Base-by-base conservation (phyloP, 345 rosid species). In the Hibiscus tridactylites region DNA sequence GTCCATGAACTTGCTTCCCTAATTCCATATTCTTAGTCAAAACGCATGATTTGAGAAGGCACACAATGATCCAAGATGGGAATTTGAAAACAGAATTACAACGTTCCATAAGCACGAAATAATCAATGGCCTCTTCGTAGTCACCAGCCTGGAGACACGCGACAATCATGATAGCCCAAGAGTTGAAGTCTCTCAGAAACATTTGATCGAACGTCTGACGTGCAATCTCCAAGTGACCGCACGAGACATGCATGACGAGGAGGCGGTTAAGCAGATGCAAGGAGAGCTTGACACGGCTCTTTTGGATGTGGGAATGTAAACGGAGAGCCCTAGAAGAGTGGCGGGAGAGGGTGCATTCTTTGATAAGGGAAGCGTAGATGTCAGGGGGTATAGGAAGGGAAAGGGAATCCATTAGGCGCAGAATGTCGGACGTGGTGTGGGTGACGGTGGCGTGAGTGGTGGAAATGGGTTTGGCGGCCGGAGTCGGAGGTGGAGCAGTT, bases 1-100 rank as follows among this genome's bases (percentile, higher is more conserved):
- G 79, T 5, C 79, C 90, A 76, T 89, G 97, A n/a, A 89, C 64
- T 71, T 91, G 92, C 70, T 83, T 84, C 9, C 95, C 97, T 13
- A 87, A 78, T 9, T 57, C 88, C 74, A 86, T 73, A 65, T 89
- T 81, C 72, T 71, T 73, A 2, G 79, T 69, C 77, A 72, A 54
- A 29, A 78, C 81, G 74, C 92, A 89, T 6, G 85, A 84, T 83
- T 84, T 86, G 26, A 91, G 61, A 71, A 88, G 68, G 42, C 84
- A 79, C 0, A 73, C 77, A 31, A 88, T 62, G 56, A 80, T 79
- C 86, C 86, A 85, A 31, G 75, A 31, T n/a, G 88, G 86, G 29
- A 84, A 76, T 39, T 77, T 71, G 24, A 46, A 52, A 60, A 76
- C 37, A 28, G 17, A 26, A 44, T 68, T 46, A 37, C 76, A 66